Evolutionary conservation across 73 alveolate species (phyloP).

Genomic region (Tetrahymena elliotti): DNA sequence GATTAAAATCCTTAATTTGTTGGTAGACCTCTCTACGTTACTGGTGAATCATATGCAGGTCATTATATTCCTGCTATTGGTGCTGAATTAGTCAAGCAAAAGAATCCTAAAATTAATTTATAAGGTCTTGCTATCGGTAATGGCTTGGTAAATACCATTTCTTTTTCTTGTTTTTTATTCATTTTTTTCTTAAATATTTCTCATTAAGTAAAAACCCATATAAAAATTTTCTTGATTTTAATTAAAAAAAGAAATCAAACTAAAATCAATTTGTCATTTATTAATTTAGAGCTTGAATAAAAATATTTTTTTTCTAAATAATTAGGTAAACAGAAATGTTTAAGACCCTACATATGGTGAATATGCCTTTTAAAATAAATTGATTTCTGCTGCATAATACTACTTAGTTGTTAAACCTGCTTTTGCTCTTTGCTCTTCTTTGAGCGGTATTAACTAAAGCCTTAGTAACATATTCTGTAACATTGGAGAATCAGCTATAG

Average conservation of each 20-base stretch:
- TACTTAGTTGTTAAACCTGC: neutral
- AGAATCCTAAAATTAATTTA: conserved; percentile 52
- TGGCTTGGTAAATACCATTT: conserved; percentile 58
- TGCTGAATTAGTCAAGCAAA: conserved; percentile 28
- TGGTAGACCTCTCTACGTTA: conserved; percentile 61
- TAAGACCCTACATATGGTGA: neutral
- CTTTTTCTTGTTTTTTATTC: neutral
- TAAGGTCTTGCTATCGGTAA: conserved; percentile 71
- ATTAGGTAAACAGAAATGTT: neutral
- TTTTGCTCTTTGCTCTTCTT: neutral
- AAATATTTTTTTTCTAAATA: no score
- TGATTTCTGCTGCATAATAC: neutral
- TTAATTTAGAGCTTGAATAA: no score
- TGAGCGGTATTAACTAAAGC: neutral
- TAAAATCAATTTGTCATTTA: no score
- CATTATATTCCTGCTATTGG: conserved; percentile 80
- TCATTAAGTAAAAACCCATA: no score
- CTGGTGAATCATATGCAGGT: conserved; percentile 95
- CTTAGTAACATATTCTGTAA: neutral
- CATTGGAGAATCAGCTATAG: neutral
- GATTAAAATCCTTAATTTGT: conserved; percentile 54
- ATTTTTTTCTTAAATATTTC: neutral
- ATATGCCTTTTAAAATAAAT: neutral
- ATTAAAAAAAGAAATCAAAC: no score
- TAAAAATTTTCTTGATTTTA: no score